Conservation (phyloP, 495 filamentous ascomycete genomes). For the Glonium stellatum region DNA sequence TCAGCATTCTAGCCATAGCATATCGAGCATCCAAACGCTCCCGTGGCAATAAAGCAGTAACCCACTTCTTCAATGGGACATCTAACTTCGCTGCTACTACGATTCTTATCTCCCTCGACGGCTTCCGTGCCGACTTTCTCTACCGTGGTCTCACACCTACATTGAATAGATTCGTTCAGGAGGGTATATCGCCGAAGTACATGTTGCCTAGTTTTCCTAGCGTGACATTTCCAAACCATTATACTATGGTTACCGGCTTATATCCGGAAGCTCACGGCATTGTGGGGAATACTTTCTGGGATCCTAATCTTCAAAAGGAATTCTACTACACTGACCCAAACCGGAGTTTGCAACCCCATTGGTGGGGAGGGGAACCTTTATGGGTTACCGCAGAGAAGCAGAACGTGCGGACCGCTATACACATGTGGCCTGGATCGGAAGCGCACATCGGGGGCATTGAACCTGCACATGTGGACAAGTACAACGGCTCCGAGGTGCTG, state of each 20-base stretch:
- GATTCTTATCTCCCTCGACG: slow-evolving; percentile 88
- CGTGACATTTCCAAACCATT: slow-evolving; percentile 97
- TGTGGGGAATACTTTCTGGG: slow-evolving; percentile 92
- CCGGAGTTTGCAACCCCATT: slow-evolving; percentile 69
- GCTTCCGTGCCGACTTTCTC: slow-evolving; percentile 95
- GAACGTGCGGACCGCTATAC: slow-evolving; percentile 68
- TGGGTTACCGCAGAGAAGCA: slow-evolving; percentile 87
- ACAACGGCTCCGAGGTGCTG: slow-evolving; percentile 67
- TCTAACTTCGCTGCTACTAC: slow-evolving; percentile 84
- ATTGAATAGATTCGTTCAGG: slow-evolving; percentile 67
- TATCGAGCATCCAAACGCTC: slow-evolving; percentile 48
- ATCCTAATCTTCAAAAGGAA: slow-evolving; percentile 63
- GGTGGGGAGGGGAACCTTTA: slow-evolving; percentile 91
- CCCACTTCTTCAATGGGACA: slow-evolving; percentile 68
- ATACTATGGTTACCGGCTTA: slow-evolving; percentile 84
- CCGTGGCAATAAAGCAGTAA: slow-evolving; percentile 24
- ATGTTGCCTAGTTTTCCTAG: slow-evolving; percentile 93
- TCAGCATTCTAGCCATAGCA: slow-evolving; percentile 47
- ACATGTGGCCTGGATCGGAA: slow-evolving; percentile 99
- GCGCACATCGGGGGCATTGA: slow-evolving; percentile 62
- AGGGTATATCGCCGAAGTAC: slow-evolving; percentile 81
- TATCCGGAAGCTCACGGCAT: slow-evolving; percentile 91
- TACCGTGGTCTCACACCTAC: slow-evolving; percentile 74
- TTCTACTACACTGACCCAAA: slow-evolving; percentile 79
- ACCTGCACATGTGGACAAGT: slow-evolving; percentile 74